phyloP scores from a whole-genome alignment of 2,329 filamentous ascomycete genomes.

The Aphanoascus verrucosus region DNA sequence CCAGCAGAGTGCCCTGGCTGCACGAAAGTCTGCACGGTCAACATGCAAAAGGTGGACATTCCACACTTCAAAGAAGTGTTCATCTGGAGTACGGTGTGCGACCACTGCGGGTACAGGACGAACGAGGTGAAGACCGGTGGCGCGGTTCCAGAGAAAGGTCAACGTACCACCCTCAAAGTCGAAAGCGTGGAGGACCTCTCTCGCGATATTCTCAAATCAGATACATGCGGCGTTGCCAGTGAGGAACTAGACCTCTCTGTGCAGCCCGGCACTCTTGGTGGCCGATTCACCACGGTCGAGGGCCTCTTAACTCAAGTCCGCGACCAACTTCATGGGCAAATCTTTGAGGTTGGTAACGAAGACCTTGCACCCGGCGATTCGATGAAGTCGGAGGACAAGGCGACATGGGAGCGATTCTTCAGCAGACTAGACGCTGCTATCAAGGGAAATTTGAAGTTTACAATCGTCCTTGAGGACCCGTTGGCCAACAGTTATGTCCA shows the following conservation, averaged over 20 bases:
- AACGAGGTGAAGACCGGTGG: conserved; percentile 98
- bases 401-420: conserved; percentile 76
- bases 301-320: conserved; percentile 86
- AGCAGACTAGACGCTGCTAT: conserved; percentile 64
- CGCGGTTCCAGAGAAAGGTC: conserved; percentile 74
- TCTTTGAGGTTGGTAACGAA: conserved; percentile 62
- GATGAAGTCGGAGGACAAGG: conserved; percentile 53
- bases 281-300: conserved; percentile 93
- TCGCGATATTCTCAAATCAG: conserved; percentile 90
- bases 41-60: conserved; percentile 99
- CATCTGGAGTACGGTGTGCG: conserved; percentile 87
- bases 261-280: conserved; percentile 86
- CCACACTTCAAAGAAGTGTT: conserved; percentile 97
- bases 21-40: conserved; percentile 71
- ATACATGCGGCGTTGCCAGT: conserved; percentile 78
- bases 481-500: conserved; percentile 91
- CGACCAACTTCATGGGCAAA: conserved; percentile 75
- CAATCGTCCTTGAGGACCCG: conserved; percentile 73
- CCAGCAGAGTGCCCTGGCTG: conserved; percentile 88
- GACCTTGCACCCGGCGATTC: conserved; percentile 62
- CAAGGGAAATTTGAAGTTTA: conserved; percentile 67
- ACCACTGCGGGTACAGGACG: conserved; percentile 82
- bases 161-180: conserved; percentile 69
- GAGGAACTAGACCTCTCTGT: conserved; percentile 79
- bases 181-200: conserved; percentile 61